These are phyloP conservation scores for Candida anglica DNA, from an alignment of 805 yeast species.

Conservation along the genomic window DNA sequence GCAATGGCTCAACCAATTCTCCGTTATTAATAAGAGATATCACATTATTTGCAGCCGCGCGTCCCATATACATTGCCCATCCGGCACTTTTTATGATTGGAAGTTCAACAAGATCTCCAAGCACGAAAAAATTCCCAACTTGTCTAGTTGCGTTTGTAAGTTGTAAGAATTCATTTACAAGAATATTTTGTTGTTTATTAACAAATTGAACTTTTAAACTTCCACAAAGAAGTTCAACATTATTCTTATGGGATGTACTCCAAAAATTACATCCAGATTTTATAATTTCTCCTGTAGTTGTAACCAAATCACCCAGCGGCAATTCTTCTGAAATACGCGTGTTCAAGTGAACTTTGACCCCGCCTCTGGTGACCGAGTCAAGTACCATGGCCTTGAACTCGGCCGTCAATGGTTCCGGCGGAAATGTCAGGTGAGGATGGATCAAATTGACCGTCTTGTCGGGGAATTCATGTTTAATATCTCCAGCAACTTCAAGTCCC, in stretches of 20 bases:
- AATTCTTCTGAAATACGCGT: conserved; percentile 26
- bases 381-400: conserved; percentile 24
- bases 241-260: conserved; percentile 32
- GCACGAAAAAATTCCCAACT: conserved; percentile 24
- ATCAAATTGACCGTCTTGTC: conserved; percentile 30
- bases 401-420: conserved; percentile 32
- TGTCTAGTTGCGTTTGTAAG: conserved; percentile 14
- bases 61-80: conserved; percentile 42
- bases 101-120: conserved; percentile 37
- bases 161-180: conserved; percentile 35
- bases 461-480: conserved; percentile 29
- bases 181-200: conserved; percentile 22
- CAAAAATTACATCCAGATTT: conserved; percentile 29
- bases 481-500: conserved; percentile 41
- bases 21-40: conserved; percentile 23
- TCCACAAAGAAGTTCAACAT: conserved; percentile 22
- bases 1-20: conserved; percentile 28
- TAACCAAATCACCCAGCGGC: conserved; percentile 20
- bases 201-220: conserved; percentile 18
- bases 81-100: conserved; percentile 43
- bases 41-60: conserved; percentile 35
- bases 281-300: conserved; percentile 23
- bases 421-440: conserved; percentile 33
- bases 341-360: conserved; percentile 25
- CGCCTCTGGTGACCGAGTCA: conserved; percentile 24